phyloP scores from a whole-genome alignment of 306 rosid species.

The Castanospermum australe region DNA sequence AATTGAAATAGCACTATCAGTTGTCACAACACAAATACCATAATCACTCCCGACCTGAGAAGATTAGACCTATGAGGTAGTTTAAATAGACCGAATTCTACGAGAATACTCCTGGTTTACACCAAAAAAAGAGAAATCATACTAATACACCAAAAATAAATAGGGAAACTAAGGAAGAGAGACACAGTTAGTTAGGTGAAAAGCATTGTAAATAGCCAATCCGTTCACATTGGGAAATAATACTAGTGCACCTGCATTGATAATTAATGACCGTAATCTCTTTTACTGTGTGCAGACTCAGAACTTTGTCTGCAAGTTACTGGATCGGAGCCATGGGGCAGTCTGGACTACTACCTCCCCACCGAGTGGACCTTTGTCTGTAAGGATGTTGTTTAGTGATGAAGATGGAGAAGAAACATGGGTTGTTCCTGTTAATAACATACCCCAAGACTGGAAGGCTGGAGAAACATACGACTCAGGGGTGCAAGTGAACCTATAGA shows the following conservation, averaged over 20 bases:
- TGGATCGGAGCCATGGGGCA: conserved; percentile 74
- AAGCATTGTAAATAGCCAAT: neutral
- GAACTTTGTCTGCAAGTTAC: conserved; percentile 70
- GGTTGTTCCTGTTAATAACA: conserved; percentile 72
- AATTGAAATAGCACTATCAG: neutral
- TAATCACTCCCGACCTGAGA: too few species aligned
- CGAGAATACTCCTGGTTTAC: too few species aligned
- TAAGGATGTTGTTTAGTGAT: conserved; percentile 76
- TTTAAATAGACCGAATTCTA: too few species aligned
- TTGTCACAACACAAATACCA: neutral
- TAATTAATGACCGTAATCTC: conserved; percentile 3
- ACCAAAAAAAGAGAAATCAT: neutral
- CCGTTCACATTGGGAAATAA: neutral
- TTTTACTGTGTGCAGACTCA: conserved; percentile 48
- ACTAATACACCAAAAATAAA: neutral
- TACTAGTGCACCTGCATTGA: neutral
- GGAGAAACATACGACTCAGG: conserved; percentile 82
- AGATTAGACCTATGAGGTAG: too few species aligned
- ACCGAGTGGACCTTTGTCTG: conserved; percentile 75
- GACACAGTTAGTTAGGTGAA: neutral
- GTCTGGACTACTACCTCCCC: conserved; percentile 78
- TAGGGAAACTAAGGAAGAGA: neutral
- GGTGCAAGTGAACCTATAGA: conserved; percentile 63
- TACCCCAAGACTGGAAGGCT: conserved; percentile 79
- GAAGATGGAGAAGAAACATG: conserved; percentile 78